phyloP scores from a whole-genome alignment of 441 rosid species.

The Croton setiger region DNA sequence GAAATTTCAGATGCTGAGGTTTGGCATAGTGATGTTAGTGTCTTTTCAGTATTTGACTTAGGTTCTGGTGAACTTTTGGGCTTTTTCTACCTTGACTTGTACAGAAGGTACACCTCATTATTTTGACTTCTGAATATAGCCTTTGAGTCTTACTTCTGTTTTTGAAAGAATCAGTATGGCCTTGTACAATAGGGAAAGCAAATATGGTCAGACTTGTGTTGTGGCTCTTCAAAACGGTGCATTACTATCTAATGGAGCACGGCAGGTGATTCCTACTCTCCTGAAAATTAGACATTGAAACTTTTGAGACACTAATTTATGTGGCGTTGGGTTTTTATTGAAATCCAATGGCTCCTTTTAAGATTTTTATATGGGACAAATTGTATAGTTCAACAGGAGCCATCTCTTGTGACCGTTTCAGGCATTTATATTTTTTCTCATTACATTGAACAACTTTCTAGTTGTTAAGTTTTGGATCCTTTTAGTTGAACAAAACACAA shows the following conservation, averaged over 20 bases:
- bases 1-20: conserved; percentile 61
- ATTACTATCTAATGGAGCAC: conserved; percentile 44
- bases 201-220: conserved; percentile 74
- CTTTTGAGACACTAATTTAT: not conserved
- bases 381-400: not conserved
- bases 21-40: conserved; percentile 77
- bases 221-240: conserved; percentile 89
- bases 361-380: not conserved
- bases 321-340: not conserved
- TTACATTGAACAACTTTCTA: not conserved
- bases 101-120: conserved; percentile 50
- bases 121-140: conserved; percentile 15
- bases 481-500: not conserved
- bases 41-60: conserved; percentile 76
- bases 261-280: conserved; percentile 45
- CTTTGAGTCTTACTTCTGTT: conserved; percentile 15
- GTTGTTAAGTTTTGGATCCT: not conserved
- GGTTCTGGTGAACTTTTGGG: conserved; percentile 81
- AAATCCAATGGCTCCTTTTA: conserved; percentile 2
- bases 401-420: not conserved
- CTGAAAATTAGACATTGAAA: conserved; percentile 1
- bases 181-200: conserved; percentile 67
- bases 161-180: conserved; percentile 16
- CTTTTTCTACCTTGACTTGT: conserved; percentile 87
- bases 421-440: not conserved